Base-by-base conservation (phyloP, 331 rosid species). In the Malus hybrid region DNA sequence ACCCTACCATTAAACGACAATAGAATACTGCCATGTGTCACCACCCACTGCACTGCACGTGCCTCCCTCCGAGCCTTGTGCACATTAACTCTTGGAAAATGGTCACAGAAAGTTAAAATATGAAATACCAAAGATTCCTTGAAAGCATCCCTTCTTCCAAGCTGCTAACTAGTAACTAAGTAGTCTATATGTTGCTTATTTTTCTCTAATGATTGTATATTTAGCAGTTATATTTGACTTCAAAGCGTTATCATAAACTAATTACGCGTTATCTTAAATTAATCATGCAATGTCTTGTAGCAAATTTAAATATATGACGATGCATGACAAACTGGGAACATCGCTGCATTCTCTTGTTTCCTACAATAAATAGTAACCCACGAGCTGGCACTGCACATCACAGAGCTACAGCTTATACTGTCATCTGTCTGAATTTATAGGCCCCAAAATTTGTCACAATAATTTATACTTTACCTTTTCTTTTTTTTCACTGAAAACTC, bases 1-100 rank as follows among this genome's bases (percentile, higher is more conserved):
- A 79, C 76, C 72, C 62, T 77, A 84, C 61, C 73, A 88, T 67
- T 77, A 91, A 77, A 81, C 90, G 98, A 91, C 97, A 90, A 87
- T 79, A 77, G 80, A 68, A 66, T 81, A 75, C 70, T 75, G 67
- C 73, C 46, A 76, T 60, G 87, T 79, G 84, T 80, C 75, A 72
- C 44, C 70, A 33, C n/a, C 65, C 69, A 79, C 72, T 84, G 82
- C 83, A 61, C 66, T 81, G 88, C 98, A 89, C 89, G 94, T 93
- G 93, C 85, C 85, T 87, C 79, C 69, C 84, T 74, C 77, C 77
- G 69, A 69, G 76, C 67, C 79, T 63, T 69, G 75, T 82, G 80
- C 88, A 56, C 56, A 74, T 76, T 84, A 80, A 80, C 71, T 80
- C 54, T 69, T 72, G 28, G 61, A 72, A 83, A 77, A 68, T 81